Evolutionary conservation across 2,329 filamentous ascomycete genomes (phyloP).

Genomic region (Hymenoscyphus fraxineus): DNA sequence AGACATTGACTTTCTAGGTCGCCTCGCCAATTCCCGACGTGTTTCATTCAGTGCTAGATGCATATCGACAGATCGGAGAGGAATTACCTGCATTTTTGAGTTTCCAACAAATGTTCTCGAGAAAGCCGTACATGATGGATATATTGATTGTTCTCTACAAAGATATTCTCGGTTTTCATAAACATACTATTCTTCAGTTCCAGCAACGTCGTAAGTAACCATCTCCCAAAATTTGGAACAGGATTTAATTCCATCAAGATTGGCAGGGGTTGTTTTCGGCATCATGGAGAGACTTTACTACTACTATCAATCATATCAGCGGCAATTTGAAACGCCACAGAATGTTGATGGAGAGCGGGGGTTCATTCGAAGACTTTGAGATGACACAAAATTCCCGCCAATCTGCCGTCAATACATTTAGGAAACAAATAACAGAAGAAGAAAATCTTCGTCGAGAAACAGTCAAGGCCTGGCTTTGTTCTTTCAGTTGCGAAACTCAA

Average conservation of each 20-base stretch:
- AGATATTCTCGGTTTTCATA: constrained; percentile 48
- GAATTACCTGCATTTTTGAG: constrained; percentile 39
- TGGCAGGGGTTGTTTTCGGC: constrained; percentile 35
- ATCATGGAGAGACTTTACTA: constrained; percentile 26
- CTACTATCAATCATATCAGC: no score
- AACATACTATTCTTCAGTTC: constrained; percentile 45
- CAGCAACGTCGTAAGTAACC: constrained; percentile 15
- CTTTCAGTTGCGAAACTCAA: no score
- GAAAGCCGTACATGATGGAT: constrained; percentile 38
- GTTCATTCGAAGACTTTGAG: no score
- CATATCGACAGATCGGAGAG: constrained; percentile 40
- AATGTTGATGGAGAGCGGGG: no score
- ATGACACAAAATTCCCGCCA: no score
- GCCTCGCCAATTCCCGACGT: constrained; percentile 27
- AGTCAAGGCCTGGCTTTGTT: no score
- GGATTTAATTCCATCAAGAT: not conserved
- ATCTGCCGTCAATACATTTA: no score
- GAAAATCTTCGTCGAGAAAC: no score
- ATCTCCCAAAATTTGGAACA: not conserved
- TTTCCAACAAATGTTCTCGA: constrained; percentile 33
- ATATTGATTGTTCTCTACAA: constrained; percentile 43
- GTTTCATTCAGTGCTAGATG: constrained; percentile 41
- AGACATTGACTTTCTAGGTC: constrained; percentile 6
- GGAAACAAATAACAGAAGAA: no score
- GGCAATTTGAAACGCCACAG: no score